Conservation (phyloP, 2,329 filamentous ascomycete species). For the Fusarium metavorans region DNA sequence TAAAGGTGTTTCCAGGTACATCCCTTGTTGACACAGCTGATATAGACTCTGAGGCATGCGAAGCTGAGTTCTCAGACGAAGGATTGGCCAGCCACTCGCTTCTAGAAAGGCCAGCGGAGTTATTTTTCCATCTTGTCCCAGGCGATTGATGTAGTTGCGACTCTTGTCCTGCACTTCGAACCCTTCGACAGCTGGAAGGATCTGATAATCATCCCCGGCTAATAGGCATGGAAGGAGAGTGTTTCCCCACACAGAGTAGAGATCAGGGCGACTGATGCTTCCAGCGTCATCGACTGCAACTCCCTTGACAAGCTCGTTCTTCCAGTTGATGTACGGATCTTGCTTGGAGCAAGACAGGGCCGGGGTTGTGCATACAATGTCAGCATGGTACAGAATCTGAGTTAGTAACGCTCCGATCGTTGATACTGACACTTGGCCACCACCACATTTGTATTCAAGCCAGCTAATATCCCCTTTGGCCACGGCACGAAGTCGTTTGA, state of each 20-base stretch:
- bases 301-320: neutral
- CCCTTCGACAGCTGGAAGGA: conserved; percentile 14
- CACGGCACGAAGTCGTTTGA: conserved; percentile 9
- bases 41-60: conserved; percentile 40
- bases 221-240: conserved; percentile 35
- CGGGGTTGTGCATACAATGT: conserved; percentile 22
- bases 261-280: conserved; percentile 31
- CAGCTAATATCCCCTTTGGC: conserved; percentile 6
- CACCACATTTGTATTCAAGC: neutral
- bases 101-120: conserved; percentile 22
- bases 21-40: neutral
- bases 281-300: conserved; percentile 42
- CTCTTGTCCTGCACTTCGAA: neutral
- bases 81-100: conserved; percentile 8
- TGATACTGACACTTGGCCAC: neutral
- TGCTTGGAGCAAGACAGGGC: neutral
- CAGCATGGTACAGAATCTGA: neutral
- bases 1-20: neutral
- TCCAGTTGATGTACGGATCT: neutral
- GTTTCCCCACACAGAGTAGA: conserved; percentile 39
- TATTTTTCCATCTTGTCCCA: conserved; percentile 11
- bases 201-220: conserved; percentile 32
- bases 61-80: conserved; percentile 30
- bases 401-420: neutral
- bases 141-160: conserved; percentile 12